Evolutionary conservation across 1,284 basidiomycete species (phyloP), one percentile per base, ranked within the genome.

Genomic region (Trametes versicolor): DNA sequence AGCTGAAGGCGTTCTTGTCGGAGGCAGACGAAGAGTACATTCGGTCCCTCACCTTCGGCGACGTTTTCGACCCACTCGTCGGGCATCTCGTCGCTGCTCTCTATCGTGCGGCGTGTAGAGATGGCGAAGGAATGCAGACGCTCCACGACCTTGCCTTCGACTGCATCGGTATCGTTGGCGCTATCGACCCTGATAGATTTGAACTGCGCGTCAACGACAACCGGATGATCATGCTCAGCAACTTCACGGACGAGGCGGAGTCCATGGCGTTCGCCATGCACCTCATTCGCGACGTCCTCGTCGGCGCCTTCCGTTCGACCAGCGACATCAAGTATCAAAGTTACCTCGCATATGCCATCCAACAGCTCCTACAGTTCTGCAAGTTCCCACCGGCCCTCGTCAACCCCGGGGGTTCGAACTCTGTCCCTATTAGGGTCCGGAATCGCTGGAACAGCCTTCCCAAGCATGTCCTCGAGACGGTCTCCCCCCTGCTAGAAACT

Each of bases 141-240:
- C 74, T 96, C 43, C 87, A 88, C 21, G 79, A 88, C 48, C 77
- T 93, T 21, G 90, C 93, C 0, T 96, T 94, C 73, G 94, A 98
- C 74, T 98, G 96, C 75, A 88, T 99, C 57, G 96, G 97, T 0
- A 87, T 95, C n/a, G 79, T 99, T 5, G 98, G 98, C 7, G 98
- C 98, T 1, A 86, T 98, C 21, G 98, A 99, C 78, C 97, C 98
- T 0, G 98, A 99, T 80, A 88, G 98, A 62, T 92, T 95, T 74
- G 92, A 95, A 67, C 82, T 94, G 47, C 79, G 80, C 6, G 76
- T 83, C 43, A 83, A 85, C 37, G 89, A 92, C 67, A 79, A 86
- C 2, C 85, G 87, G 45, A 90, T 93, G 79, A 85, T 95, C 43
- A 85, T 99, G 58, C 82, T 91, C 62, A 87, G 85, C 73, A 97